Base-by-base conservation (phyloP, 2,329 filamentous ascomycete genomes). In the Epichloe scottii region DNA sequence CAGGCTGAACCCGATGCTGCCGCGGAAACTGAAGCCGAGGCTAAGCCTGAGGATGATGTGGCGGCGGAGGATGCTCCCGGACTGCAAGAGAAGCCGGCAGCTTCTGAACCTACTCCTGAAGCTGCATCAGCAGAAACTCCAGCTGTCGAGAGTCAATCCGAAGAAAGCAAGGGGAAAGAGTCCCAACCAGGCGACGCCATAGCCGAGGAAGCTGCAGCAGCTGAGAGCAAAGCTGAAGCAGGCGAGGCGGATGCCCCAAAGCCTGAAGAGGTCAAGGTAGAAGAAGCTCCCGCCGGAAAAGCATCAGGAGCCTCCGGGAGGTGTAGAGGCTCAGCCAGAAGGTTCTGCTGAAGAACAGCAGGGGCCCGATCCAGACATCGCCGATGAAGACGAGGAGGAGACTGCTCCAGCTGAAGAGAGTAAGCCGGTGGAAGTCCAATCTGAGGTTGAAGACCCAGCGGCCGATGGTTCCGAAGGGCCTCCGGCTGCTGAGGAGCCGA, bases 1-100 rank as follows among this genome's bases (percentile, higher is more conserved):
- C 37, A 52, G 50, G 17, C 50, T 38, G 49, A 44, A n/a, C 7
- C 52, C 19, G 54, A 61, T 40, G 57, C 51, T 38, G 30, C 46
- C 6, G 43, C 34, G 33, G 49, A 49, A 21, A 39, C 21, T 4
- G 45, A 39, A 14, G 23, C 30, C 17, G 47, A 33, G 10, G 45
- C 8, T 35, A 21, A 12, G 30, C 14, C 19, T 6, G 39, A 26
- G 15, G 30, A 49, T 11, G 39, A 37, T 7, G 39, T 17, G 14
- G 26, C 42, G 30, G 47, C 33, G 7, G 39, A 43, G 5, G 12
- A 17, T 17, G 12, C 19, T 26, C 26, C 47, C 17, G 26, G 6
- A 17, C 26, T 11, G 12, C 39, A 30, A 43, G 33, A 38, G 14
- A 40, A 34, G 19, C 12, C 40, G 4, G 19, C 33, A 8, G 15